Evolutionary conservation across 805 yeast species (phyloP), one percentile per base, ranked within the genome.

Genomic region (Kluyveromyces wickerhamii): DNA sequence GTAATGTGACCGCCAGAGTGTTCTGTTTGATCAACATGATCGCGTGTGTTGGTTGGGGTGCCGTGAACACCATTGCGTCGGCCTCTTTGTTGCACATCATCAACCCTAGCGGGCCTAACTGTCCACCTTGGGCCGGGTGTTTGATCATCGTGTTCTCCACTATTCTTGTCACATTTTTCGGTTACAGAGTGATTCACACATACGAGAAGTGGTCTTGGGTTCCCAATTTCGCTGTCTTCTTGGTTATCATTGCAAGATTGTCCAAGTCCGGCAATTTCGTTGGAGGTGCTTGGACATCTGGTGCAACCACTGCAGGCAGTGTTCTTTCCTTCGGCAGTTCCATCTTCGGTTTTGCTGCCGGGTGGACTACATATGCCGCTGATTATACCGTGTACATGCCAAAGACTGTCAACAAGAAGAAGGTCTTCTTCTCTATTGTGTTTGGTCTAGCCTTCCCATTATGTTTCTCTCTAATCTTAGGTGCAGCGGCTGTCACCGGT

Each of bases 1-100:
- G 96, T 43, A 76, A 79, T 59, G 55, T 65, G 21, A 79, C 81
- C 30, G 78, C 82, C 62, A 73, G 94, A 57, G 68, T 86, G 38
- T 80, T 85, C 51, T 79, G 94, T 7, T 58, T 79, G 29, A 67
- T 88, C 55, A 86, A 87, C 54, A 72, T 77, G 51, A 59, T 88
- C 42, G 88, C 95, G 18, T 84, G 95, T 71, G 74, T 87, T 37
- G 96, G 96, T 49, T 88, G 96, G 96, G 83, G 92, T 60, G 85
- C 95, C 7, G 89, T 86, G 31, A 88, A 88, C 62, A 84, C 83
- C 42, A 82, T 87, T 74, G 81, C 87, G 20, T 77, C 92, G 22
- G 95, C 95, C 16, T 92, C 85, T 59, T 64, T 87, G 43, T 66
- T 87, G 40, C 77, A 79, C 61, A 74, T 81, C 53, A 79, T 88